Evolutionary conservation across 176 grass and related monocot genomes (phyloP).

Genomic region (Oryza nivara): DNA sequence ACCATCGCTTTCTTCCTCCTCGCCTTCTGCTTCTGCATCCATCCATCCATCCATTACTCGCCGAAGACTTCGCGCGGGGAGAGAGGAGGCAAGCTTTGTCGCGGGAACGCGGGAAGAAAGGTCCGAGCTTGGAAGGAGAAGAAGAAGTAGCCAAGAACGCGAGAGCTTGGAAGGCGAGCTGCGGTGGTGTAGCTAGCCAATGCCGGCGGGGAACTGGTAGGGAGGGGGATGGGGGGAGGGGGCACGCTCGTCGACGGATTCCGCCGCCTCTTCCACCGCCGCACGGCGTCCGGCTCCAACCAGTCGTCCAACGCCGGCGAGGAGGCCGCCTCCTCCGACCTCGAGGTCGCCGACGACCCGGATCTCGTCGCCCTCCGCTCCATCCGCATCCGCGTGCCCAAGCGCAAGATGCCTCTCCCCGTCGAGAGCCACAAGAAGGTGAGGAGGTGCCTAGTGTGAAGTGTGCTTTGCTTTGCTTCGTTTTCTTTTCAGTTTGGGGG

Average conservation of each 20-base stretch:
- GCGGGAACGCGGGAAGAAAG: background rate
- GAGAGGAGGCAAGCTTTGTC: too few species aligned
- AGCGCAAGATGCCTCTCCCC: slow-evolving; percentile 60
- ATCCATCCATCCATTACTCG: background rate
- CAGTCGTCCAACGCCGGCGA: slow-evolving; percentile 44
- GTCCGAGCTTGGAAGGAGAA: background rate
- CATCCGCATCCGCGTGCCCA: slow-evolving; percentile 80
- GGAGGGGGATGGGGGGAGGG: slow-evolving; percentile 53
- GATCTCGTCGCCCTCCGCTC: slow-evolving; percentile 50
- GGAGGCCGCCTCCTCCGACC: slow-evolving; percentile 26
- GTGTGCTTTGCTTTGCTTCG: background rate
- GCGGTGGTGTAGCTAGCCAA: slow-evolving; percentile 15
- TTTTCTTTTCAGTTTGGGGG: background rate
- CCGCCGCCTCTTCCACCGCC: slow-evolving; percentile 79
- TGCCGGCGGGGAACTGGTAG: slow-evolving; percentile 43
- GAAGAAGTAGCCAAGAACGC: background rate
- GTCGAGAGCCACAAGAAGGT: slow-evolving; percentile 72
- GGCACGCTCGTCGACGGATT: slow-evolving; percentile 66
- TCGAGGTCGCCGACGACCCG: slow-evolving; percentile 57
- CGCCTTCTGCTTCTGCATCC: background rate
- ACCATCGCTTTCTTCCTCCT: slow-evolving; percentile 19
- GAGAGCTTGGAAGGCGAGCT: too few species aligned
- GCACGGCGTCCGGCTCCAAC: slow-evolving; percentile 36
- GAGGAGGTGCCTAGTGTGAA: background rate
- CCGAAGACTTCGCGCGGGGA: background rate